A percentile compares a stretch with the other conserved stretches of the same genome.
Conservation (phyloP, 2,329 filamentous ascomycete species). For the Torrubiella hemipterigena region DNA sequence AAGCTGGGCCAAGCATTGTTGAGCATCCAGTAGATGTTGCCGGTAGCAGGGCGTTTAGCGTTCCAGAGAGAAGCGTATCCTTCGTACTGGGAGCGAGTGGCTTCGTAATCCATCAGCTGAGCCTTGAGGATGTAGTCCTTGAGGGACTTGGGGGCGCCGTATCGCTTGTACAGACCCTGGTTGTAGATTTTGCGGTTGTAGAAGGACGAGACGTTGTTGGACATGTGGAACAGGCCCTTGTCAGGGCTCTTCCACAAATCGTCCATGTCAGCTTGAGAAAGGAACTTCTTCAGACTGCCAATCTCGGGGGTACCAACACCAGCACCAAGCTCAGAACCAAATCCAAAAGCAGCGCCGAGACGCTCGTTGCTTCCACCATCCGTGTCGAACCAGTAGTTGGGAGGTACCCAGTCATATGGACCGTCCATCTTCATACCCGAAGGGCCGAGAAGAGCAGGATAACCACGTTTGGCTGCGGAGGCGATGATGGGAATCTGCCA, state of each 20-base stretch:
- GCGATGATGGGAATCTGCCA: constrained; percentile 47
- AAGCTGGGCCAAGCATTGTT: constrained; percentile 53
- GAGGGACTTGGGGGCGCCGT: constrained; percentile 36
- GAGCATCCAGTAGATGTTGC: constrained; percentile 56
- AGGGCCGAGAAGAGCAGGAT: constrained; percentile 35
- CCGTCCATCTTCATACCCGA: constrained; percentile 56
- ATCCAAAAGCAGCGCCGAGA: constrained; percentile 47
- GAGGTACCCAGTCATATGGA: constrained; percentile 55
- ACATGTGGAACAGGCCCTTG: constrained; percentile 48
- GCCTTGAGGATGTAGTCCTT: constrained; percentile 47
- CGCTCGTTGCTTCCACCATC: constrained; percentile 20
- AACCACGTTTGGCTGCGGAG: constrained; percentile 43
- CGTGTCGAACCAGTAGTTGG: constrained; percentile 49
- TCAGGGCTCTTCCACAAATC: constrained; percentile 43
- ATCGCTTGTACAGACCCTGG: constrained; percentile 34
- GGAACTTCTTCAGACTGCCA: constrained; percentile 38
- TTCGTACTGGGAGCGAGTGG: constrained; percentile 47
- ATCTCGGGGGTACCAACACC: constrained; percentile 51
- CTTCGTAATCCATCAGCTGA: constrained; percentile 54
- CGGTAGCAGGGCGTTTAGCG: constrained; percentile 39
- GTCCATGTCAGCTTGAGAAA: constrained; percentile 35
- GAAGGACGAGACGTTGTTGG: constrained; percentile 40
- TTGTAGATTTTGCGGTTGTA: constrained; percentile 47
- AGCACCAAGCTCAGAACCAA: constrained; percentile 49
- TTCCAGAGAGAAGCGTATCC: constrained; percentile 39